phyloP scores from a whole-genome alignment of 179 eudicot genomes.

The Silene vulgaris region DNA sequence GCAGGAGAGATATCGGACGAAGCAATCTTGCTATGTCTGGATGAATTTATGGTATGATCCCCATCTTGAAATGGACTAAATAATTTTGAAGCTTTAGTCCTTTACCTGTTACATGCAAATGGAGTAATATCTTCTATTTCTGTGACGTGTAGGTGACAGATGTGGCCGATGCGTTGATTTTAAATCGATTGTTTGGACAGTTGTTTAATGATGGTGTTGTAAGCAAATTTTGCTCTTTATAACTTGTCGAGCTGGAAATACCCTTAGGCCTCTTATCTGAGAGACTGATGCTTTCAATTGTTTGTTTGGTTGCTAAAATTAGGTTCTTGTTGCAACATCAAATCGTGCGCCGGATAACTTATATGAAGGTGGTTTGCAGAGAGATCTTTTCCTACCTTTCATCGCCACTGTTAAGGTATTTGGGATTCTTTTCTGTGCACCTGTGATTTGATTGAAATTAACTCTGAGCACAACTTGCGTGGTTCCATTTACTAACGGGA shows the following conservation, averaged over 20 bases:
- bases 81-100: neutral
- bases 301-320: constrained; percentile 21
- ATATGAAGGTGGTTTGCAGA: constrained; percentile 91
- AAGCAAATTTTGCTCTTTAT: constrained; percentile 24
- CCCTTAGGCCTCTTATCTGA: neutral
- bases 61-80: neutral
- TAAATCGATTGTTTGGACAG: constrained; percentile 80
- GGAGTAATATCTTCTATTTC: neutral
- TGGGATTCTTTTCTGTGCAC: neutral
- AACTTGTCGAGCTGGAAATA: constrained; percentile 6
- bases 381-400: constrained; percentile 90
- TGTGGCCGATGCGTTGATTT: constrained; percentile 91
- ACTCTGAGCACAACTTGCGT: too few relatives aligned
- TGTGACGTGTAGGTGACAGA: constrained; percentile 61
- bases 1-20: constrained; percentile 90
- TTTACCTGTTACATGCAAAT: neutral
- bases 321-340: constrained; percentile 93
- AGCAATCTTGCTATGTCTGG: constrained; percentile 78
- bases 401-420: constrained; percentile 78
- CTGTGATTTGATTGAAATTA: too few relatives aligned
- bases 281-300: neutral
- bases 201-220: constrained; percentile 76
- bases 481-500: too few relatives aligned
- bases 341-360: constrained; percentile 92
- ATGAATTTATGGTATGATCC: constrained; percentile 79